Evolutionary conservation across 139 green algal species (phyloP).

Genomic region (Closterium sp.): DNA sequence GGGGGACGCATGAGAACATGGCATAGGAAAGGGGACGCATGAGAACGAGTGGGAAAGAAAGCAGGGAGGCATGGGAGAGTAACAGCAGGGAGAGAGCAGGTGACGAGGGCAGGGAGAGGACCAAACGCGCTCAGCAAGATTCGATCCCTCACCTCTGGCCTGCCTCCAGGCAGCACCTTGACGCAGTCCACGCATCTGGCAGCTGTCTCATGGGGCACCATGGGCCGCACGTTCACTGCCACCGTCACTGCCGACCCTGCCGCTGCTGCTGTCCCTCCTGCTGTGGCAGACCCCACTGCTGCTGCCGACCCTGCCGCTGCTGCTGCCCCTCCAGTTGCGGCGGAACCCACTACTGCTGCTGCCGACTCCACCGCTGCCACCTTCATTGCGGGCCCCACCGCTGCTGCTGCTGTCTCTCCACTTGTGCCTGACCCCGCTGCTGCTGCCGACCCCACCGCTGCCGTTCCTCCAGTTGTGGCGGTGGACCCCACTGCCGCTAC

Average conservation of each 20-base stretch:
- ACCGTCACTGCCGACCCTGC: constrained; percentile 56
- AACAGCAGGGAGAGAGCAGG: neutral
- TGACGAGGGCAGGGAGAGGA: too few relatives aligned
- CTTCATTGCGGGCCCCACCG: too few relatives aligned
- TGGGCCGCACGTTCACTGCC: constrained; percentile 79
- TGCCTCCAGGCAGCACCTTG: constrained; percentile 59
- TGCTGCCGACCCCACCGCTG: neutral
- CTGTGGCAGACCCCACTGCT: neutral
- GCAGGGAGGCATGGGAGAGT: too few relatives aligned
- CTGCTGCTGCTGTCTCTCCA: neutral
- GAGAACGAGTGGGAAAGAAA: too few relatives aligned
- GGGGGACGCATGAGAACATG: neutral
- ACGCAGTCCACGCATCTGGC: constrained; percentile 71
- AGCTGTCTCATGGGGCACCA: constrained; percentile 71
- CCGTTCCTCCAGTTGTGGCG: neutral
- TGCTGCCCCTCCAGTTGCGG: neutral
- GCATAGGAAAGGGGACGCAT: neutral
- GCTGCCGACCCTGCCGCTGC: neutral
- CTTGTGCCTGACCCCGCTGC: too few relatives aligned
- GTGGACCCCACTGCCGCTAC: too few relatives aligned
- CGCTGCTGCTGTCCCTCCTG: neutral
- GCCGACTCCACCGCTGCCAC: too few relatives aligned
- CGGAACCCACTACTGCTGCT: neutral
- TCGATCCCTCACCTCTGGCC: constrained; percentile 66
- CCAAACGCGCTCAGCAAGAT: too few relatives aligned